Evolutionary conservation across 1,284 basidiomycete species (phyloP), one percentile per base, ranked within the genome.

Genomic region (Taiwanofungus camphoratus): DNA sequence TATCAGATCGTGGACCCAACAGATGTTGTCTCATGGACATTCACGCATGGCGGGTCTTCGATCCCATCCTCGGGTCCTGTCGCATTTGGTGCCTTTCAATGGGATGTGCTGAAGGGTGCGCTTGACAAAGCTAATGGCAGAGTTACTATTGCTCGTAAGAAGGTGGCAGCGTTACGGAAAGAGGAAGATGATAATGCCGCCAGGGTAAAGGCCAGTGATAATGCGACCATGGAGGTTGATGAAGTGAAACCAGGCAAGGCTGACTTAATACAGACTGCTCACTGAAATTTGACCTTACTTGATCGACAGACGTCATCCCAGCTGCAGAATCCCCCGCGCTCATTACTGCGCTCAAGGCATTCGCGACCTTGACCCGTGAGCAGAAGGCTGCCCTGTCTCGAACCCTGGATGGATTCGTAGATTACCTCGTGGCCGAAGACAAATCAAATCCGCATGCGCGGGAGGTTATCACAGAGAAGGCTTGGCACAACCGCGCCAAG

Each of bases 1-100:
- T 99, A 99, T 65, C 90, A 96, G 58, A 89, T 99, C 45, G 86
- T 99, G 22, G 93, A 98, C 58, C 92, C 94, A 0, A 79, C 84
- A 12, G 94, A 99, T 58, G 87, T 98, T 13, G 83, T 97, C 41
- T 70, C 69, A 3, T 97, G 91, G 82, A 78, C 87, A 13, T 98
- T 99, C 62, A 61, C 67, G 36, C 70, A 75, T 49, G 72, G 70
- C 32, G 43, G 52, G 5, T 54, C 39, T 44, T 53, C 33, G n/a
- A 54, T 52, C 13, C 51, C 53, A 12, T 54, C 67, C 54, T 42
- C 58, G 37, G 52, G 58, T 33, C 49, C 59, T 54, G 51, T 67
- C 46, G 76, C 59, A 56, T 72, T 82, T 51, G 79, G 64, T 53
- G 75, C 76, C 33, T 77, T 79, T 52, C 80, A 87, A 56, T 96